Conservation (phyloP, 2,329 filamentous ascomycete genomes). For the Xylaria sp. region DNA sequence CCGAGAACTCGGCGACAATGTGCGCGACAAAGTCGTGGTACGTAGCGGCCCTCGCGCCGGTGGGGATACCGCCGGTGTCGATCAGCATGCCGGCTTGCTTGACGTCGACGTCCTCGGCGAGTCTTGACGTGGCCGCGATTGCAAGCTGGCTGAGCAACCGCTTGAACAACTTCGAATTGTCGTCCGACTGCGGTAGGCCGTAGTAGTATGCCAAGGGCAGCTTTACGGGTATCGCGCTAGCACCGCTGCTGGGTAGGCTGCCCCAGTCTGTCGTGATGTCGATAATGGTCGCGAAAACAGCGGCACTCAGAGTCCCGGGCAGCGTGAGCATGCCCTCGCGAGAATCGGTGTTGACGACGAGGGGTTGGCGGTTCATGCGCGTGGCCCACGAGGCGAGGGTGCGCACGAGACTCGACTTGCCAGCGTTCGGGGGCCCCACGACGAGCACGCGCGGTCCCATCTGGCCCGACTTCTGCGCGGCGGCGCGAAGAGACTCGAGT, state of each 20-base stretch:
- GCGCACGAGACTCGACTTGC: conserved; percentile 85
- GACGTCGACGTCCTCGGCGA: conserved; percentile 79
- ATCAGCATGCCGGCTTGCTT: conserved; percentile 83
- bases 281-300: conserved; percentile 87
- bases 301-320: conserved; percentile 84
- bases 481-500: conserved; percentile 77
- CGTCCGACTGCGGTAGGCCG: conserved; percentile 77
- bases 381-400: conserved; percentile 83
- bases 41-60: conserved; percentile 51
- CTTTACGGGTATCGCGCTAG: conserved; percentile 88
- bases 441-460: conserved; percentile 84
- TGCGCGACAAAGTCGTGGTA: conserved; percentile 84
- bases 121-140: conserved; percentile 78
- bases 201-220: conserved; percentile 92
- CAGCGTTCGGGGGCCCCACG: conserved; percentile 79
- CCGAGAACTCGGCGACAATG: conserved; percentile 69
- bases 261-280: conserved; percentile 88
- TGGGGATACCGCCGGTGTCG: conserved; percentile 79
- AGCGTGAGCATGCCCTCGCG: conserved; percentile 81
- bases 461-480: conserved; percentile 58
- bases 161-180: conserved; percentile 78
- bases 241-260: conserved; percentile 88
- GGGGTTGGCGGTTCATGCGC: conserved; percentile 76
- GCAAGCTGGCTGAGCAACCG: conserved; percentile 80
- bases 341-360: conserved; percentile 87